Evolutionary conservation across 2,329 filamentous ascomycete species (phyloP).

Genomic region (Pestalotiopsis sp.): DNA sequence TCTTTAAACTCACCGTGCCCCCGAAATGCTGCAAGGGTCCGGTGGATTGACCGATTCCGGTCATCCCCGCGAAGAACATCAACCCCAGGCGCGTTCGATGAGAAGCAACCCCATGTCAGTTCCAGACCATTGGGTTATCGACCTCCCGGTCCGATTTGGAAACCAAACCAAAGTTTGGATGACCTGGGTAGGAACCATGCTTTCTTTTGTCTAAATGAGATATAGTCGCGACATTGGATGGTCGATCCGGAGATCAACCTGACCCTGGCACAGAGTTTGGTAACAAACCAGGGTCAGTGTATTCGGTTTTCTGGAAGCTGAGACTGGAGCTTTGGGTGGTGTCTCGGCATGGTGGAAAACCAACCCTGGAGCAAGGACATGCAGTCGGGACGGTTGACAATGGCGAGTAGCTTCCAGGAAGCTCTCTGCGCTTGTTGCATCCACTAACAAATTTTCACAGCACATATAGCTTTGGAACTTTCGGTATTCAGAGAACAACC

Average conservation of each 20-base stretch:
- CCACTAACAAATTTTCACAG: neutral
- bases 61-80: neutral
- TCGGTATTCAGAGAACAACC: conserved; percentile 23
- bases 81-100: neutral
- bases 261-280: neutral
- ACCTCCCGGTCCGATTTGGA: neutral
- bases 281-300: neutral
- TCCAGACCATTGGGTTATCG: neutral
- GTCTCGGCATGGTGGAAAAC: neutral
- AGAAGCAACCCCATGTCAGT: neutral
- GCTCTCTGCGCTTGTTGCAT: neutral
- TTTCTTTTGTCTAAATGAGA: neutral
- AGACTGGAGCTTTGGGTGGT: neutral
- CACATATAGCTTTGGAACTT: neutral
- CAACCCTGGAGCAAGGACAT: neutral
- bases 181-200: neutral
- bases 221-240: neutral
- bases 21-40: neutral
- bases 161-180: neutral
- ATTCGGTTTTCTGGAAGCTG: neutral
- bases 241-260: neutral
- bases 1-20: neutral
- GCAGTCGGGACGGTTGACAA: neutral
- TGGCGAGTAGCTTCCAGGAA: neutral
- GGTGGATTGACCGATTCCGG: neutral